Base-by-base conservation (phyloP, 306 rosid genomes). In the Malus orientalis region DNA sequence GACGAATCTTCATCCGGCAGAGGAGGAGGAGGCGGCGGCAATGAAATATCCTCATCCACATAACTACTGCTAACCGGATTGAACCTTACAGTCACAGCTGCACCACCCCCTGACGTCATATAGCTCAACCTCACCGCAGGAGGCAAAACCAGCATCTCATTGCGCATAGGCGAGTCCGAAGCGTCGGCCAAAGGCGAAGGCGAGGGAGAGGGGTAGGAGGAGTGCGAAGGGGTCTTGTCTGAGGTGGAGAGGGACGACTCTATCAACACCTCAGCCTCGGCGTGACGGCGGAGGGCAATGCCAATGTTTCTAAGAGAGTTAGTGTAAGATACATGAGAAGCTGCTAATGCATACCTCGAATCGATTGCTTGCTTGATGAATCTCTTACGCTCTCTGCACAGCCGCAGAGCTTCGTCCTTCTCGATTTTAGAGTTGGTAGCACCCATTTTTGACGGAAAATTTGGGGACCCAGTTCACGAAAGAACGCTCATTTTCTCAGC, bases 221-320 rank as follows among this genome's bases (percentile, higher is more conserved):
- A 90, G 77, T 88, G 97, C 65, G 98, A 92, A 1, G 97, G 97
- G 82, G 99, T 92, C 73, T 92, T 92, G 81, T 95, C 97, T 7
- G 97, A 95, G 59, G 84, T 84, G 1, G 93, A 91, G 8, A 88
- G 80, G 76, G 99, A 91, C 1, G 97, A 88, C 79, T 95, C 99
- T 13, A 89, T 87, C 80, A 86, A 47, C 2, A 85, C 93, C 82
- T 91, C 97, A 25, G 90, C 93, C 83, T 89, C 99, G 19, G 99
- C 96, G 49, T 89, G 88, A 13, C 91, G 90, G 61, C 97, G 86
- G 9, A 95, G 91, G 76, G 92, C 89, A 22, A 88, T 74, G 82
- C 99, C 99, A 36, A 95, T 76, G 72, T 84, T 84, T 76, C 88
- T 78, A 42, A 95, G 93, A 44, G 99, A 91, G 74, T 84, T 87